Conservation (phyloP, 2,329 filamentous ascomycete species). For the Penicillium glabrum region DNA sequence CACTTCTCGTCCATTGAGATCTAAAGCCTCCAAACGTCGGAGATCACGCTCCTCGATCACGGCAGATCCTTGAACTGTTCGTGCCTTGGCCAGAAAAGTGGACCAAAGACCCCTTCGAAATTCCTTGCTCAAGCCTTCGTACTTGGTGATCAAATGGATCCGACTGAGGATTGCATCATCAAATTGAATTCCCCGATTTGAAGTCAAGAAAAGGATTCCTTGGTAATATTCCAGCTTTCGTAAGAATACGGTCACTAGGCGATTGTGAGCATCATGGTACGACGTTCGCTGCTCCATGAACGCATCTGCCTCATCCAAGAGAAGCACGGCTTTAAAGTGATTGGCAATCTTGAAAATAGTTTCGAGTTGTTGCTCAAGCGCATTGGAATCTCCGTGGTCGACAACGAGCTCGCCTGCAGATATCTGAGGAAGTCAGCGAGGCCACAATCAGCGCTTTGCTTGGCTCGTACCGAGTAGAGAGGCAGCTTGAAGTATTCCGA, state of each 20-base stretch:
- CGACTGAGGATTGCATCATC: conserved; percentile 37
- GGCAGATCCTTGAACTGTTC: too few species aligned
- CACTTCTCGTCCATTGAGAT: too few species aligned
- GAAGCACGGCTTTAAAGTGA: conserved; percentile 13
- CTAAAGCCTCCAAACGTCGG: too few species aligned
- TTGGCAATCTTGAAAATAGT: conserved; percentile 26
- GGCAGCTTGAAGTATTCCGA: too few species aligned
- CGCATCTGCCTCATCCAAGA: conserved; percentile 23
- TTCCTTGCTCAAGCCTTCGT: conserved; percentile 26
- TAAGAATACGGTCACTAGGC: conserved; percentile 36
- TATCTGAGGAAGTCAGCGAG: too few species aligned
- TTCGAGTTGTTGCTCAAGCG: conserved; percentile 41
- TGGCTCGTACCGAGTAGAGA: too few species aligned
- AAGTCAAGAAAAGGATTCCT: conserved; percentile 42
- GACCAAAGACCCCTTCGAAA: conserved; percentile 7
- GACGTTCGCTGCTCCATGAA: conserved; percentile 28
- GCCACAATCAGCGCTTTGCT: too few species aligned
- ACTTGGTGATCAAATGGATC: conserved; percentile 32
- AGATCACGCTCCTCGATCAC: too few species aligned
- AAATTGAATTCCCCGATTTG: conserved; percentile 36
- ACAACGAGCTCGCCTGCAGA: too few species aligned
- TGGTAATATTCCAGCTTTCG: conserved; percentile 40
- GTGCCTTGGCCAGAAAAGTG: too few species aligned
- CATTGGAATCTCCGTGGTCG: too few species aligned
- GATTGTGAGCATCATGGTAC: conserved; percentile 29